Base-by-base conservation (phyloP, 225 moss, liverwort and hornwort species). In the Physcomitrellopsis africana region DNA sequence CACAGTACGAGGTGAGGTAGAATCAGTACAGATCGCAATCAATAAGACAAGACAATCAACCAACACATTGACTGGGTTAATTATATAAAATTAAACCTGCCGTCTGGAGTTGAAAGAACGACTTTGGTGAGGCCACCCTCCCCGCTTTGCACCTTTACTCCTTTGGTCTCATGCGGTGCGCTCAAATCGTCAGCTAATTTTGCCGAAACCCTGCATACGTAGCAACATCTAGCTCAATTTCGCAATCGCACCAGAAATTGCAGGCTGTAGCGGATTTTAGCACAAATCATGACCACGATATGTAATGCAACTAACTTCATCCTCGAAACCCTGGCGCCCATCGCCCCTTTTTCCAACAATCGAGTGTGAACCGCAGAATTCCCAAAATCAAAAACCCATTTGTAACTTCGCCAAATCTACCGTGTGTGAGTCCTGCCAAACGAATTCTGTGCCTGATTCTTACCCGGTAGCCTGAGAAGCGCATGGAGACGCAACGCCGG, bases 121-220 rank as follows among this genome's bases (percentile, higher is more conserved):
- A 99, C 81, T 87, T 87, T 92, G 72, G 92, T 89, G 17, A 99
- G 89, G 12, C 93, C 93, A 60, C 97, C 97, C 73, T 89, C 89
- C 52, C 93, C 97, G 42, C 81, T 91, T 48, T 80, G 75, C 69
- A 91, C 86, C 75, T 92, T 80, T 59, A 99, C 90, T 69, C 97
- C 94, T 76, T 90, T 84, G 72, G 77, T 86, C 3, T 85, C 94
- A 76, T 84, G 90, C 46, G 86, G 77, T 60, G 80, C 86, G 77
- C 88, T 90, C 80, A 93, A 76, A 80, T 85, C 91, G 65, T 88
- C 87, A 51, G 85, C 82, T 67, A 72, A 74, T 49, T 74, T 85
- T 51, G 74, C 74, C 17, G 86, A 78, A 56, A 83, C 80, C 59
- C 88, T 88, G 85, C 48, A 59, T 27, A 29, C 56, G 61, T 57